A percentile compares a stretch with the other conserved stretches of the same genome.
phyloP scores from a whole-genome alignment of 2,329 filamentous ascomycete genomes.

The Colletotrichum lindemuthianum region DNA sequence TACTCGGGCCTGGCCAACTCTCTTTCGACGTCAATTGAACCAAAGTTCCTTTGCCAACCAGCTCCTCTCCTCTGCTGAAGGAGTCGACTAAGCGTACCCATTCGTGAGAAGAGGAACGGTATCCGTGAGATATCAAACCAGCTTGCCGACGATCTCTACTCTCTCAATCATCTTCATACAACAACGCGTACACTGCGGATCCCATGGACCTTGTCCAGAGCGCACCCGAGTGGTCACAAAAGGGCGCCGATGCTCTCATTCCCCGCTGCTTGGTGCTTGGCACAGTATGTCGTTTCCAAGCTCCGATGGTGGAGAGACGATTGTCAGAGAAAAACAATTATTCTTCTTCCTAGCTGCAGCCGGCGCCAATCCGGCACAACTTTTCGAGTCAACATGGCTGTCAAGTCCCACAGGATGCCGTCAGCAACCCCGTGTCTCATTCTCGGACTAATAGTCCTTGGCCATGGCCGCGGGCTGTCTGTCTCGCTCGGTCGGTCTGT shows the following conservation, averaged over 20 bases:
- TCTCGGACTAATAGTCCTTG: too few species aligned
- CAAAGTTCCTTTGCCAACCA: neutral
- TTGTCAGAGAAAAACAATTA: conserved; percentile 11
- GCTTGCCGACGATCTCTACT: too few species aligned
- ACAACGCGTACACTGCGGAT: too few species aligned
- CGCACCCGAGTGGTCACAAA: too few species aligned
- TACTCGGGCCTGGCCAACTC: conserved; percentile 9
- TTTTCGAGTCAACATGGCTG: conserved; percentile 8
- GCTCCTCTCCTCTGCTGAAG: neutral
- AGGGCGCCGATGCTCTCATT: neutral
- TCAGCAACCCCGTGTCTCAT: too few species aligned
- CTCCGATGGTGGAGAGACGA: conserved; percentile 9
- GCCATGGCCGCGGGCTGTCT: too few species aligned
- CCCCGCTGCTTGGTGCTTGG: neutral
- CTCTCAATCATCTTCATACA: too few species aligned
- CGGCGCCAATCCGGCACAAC: conserved; percentile 15
- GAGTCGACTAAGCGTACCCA: too few species aligned
- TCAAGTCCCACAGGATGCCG: neutral
- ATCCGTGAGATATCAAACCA: too few species aligned
- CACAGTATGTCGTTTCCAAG: conserved; percentile 11
- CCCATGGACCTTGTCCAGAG: too few species aligned
- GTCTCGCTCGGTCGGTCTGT: too few species aligned
- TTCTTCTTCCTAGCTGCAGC: conserved; percentile 7
- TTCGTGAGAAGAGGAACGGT: too few species aligned
- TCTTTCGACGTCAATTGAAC: conserved; percentile 11